Evolutionary conservation across 331 rosid species (phyloP).

Genomic region (Malus hybrid): DNA sequence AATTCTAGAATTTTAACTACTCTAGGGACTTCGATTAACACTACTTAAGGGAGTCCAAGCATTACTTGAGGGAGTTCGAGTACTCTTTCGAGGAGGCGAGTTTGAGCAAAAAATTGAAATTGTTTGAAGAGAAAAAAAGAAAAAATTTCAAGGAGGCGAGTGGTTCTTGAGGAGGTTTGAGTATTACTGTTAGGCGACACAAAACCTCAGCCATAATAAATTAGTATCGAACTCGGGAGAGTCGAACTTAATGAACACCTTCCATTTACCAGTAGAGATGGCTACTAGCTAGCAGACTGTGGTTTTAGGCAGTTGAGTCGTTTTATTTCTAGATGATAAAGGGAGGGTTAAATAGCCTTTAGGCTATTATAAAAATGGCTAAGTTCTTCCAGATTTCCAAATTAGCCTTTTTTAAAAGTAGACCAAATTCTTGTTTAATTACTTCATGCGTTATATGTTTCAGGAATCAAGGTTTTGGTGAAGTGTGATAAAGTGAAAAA

Average conservation of each 20-base stretch:
- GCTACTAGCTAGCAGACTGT: no score
- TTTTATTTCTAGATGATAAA: not conserved
- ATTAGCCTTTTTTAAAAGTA: not conserved
- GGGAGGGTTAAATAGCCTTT: not conserved
- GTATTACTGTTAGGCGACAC: not conserved
- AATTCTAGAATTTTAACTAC: not conserved
- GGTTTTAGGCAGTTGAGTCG: not conserved
- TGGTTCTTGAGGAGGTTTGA: not conserved
- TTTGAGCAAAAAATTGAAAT: no score
- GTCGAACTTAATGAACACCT: not conserved
- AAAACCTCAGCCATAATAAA: not conserved
- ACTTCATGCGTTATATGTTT: not conserved
- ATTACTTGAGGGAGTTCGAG: not conserved
- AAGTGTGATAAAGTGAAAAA: constrained; percentile 53
- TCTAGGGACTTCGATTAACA: not conserved
- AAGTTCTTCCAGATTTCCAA: not conserved
- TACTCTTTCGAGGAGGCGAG: no score
- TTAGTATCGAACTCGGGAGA: not conserved
- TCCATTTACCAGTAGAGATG: not conserved
- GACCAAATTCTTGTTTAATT: not conserved
- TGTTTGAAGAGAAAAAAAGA: no score
- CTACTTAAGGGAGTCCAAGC: not conserved
- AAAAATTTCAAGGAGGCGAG: no score
- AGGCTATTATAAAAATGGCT: no score
- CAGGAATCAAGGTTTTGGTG: constrained; percentile 55